Conservation (phyloP, 2,329 filamentous ascomycete species). For the Zasmidium angulare region DNA sequence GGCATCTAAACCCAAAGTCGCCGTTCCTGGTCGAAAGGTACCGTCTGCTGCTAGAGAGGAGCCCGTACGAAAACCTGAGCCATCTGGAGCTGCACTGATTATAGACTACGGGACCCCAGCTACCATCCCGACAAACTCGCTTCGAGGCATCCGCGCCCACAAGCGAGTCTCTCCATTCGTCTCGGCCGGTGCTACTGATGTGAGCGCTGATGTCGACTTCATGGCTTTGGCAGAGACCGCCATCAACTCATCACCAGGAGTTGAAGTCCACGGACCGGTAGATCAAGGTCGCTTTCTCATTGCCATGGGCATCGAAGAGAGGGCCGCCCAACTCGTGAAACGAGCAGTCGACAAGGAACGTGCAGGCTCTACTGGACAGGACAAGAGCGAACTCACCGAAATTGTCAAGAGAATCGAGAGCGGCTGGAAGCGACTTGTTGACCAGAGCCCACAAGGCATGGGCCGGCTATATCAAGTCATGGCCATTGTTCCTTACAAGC, state of each 20-base stretch:
- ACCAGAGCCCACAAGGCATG: conserved; percentile 81
- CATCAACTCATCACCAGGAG: conserved; percentile 68
- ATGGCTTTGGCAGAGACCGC: conserved; percentile 80
- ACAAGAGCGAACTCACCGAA: conserved; percentile 44
- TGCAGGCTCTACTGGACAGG: conserved; percentile 35
- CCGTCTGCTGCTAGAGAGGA: conserved; percentile 29
- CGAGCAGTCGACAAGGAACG: conserved; percentile 37
- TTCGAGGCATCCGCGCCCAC: conserved; percentile 84
- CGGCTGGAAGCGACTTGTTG: conserved; percentile 81
- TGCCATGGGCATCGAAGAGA: conserved; percentile 78
- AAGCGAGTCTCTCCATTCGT: conserved; percentile 74
- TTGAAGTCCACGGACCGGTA: conserved; percentile 91
- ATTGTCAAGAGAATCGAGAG: conserved; percentile 64
- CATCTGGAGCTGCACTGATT: conserved; percentile 87
- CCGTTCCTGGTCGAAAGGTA: conserved; percentile 22
- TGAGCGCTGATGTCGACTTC: conserved; percentile 94
- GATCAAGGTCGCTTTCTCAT: conserved; percentile 79
- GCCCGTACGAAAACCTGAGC: conserved; percentile 53
- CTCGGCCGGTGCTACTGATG: conserved; percentile 77
- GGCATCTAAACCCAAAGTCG: conserved; percentile 19
- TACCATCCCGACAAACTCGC: conserved; percentile 80
- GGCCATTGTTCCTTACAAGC: conserved; percentile 70
- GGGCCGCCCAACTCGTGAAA: conserved; percentile 66
- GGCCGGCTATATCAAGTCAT: conserved; percentile 91
- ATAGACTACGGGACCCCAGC: conserved; percentile 86